Conservation (phyloP, 1,284 basidiomycete genomes). For the Trametes sp. region DNA sequence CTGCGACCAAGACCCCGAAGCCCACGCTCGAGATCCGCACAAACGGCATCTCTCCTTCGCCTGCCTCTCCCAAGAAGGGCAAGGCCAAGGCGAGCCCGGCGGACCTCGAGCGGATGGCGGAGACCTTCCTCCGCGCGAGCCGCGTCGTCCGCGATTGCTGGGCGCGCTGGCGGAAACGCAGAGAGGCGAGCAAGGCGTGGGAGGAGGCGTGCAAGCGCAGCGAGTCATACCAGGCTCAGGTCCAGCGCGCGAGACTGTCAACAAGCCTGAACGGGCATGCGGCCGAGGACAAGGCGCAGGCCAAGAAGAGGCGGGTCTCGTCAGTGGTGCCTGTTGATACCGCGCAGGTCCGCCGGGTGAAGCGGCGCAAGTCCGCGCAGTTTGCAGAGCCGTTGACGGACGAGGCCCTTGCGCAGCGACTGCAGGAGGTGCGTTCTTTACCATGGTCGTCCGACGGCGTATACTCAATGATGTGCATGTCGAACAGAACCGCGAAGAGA, state of each 20-base stretch:
- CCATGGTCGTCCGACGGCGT: conserved; percentile 13
- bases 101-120: conserved; percentile 29
- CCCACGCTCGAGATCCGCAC: conserved; percentile 30
- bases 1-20: conserved; percentile 18
- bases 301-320: conserved; percentile 38
- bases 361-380: conserved; percentile 56
- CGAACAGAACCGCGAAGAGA: conserved; percentile 71
- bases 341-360: conserved; percentile 42
- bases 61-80: conserved; percentile 33
- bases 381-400: conserved; percentile 63
- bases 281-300: not conserved
- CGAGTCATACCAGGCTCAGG: conserved; percentile 63
- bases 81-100: conserved; percentile 40
- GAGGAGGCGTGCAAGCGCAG: conserved; percentile 65
- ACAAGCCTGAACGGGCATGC: conserved; percentile 33
- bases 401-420: conserved; percentile 65
- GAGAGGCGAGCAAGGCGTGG: conserved; percentile 56
- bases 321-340: conserved; percentile 28
- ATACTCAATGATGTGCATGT: conserved; percentile 2
- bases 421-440: conserved; percentile 63
- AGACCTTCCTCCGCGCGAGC: conserved; percentile 27
- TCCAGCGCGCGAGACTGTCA: conserved; percentile 49
- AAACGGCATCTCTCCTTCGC: conserved; percentile 21
- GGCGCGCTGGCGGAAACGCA: conserved; percentile 51
- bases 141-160: conserved; percentile 46